Base-by-base conservation (phyloP, 768 basidiomycete genomes). In the Crassisporium funariophilum region DNA sequence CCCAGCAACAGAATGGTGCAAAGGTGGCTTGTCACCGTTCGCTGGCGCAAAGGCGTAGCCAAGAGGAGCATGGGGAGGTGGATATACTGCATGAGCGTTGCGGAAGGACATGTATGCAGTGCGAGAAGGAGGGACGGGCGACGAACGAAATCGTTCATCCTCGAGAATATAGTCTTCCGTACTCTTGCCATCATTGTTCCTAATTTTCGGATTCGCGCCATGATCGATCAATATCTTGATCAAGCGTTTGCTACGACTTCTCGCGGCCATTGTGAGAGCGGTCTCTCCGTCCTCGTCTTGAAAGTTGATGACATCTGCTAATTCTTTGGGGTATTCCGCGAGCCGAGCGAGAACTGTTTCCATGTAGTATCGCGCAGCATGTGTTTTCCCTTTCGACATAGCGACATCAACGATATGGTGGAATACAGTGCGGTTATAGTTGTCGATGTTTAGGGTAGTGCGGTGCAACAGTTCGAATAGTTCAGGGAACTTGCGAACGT, bases 201-300 rank as follows among this genome's bases (percentile, higher is more conserved):
- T 77, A 52, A 98, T 82, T 68, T 97, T 97, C 4, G 95, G 94
- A 63, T 98, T 91, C 1, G 93, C 97, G 5, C 93, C 94, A 58
- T 98, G 89, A 66, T 99, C 95, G 49, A 99, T 87, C 41, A 99
- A 81, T 25, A 95, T 78, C 64, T 95, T 97, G 56, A 98, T 94
- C 4, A 99, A 79, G 11, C 95, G 88, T 67, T 97, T 95, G 67
- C 91, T 94, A 46, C 97, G 75, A 62, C 95, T 98, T 34, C 97
- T 80, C 11, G 97, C 95, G 15, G 97, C 95, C 76, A 99, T 83
- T 3, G 97, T 98, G 50, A 99, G 69, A 9, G 97, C 93, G 5
- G 97, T 98, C 70, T 99, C 97, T 25, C 95, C 95, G 54, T 99
- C 97, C 63, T 98, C 94, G 63, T 98, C 95, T 64, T 97, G 97